A percentile compares a stretch with the other conserved stretches of the same genome.
Evolutionary conservation across 306 rosid species (phyloP).

Genomic region (Senna siamea): DNA sequence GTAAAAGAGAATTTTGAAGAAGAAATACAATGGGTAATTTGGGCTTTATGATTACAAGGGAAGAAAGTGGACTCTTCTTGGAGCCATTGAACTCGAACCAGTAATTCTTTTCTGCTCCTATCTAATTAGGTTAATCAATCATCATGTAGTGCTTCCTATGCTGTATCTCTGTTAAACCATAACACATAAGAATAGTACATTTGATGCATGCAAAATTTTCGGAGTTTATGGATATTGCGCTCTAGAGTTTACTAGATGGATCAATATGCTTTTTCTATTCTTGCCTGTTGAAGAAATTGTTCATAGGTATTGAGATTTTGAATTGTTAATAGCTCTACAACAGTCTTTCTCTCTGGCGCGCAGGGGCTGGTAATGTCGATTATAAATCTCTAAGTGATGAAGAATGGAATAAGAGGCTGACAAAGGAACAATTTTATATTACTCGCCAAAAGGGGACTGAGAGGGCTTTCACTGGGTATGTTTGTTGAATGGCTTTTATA

Average conservation of each 20-base stretch:
- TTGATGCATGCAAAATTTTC: not conserved
- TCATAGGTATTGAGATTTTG: conserved; percentile 21
- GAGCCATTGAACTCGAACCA: not conserved
- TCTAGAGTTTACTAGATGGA: not conserved
- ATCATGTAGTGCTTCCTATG: no score
- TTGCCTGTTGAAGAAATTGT: not conserved
- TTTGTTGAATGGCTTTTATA: conserved; percentile 4
- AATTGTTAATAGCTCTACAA: conserved; percentile 12
- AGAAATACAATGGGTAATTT: not conserved
- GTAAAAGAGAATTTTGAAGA: not conserved
- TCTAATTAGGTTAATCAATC: no score
- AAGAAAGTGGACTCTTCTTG: not conserved
- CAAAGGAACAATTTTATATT: conserved; percentile 69
- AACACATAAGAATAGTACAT: not conserved
- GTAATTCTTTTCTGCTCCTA: not conserved
- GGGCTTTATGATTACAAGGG: not conserved
- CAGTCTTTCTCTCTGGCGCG: conserved; percentile 17
- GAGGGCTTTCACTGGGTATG: conserved; percentile 93
- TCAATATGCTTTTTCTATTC: not conserved
- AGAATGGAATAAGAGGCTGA: conserved; percentile 79
- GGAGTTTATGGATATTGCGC: no score
- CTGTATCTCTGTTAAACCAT: not conserved
- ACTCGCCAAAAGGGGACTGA: conserved; percentile 94
- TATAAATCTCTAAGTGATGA: conserved; percentile 61
- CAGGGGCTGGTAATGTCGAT: conserved; percentile 59